Evolutionary conservation across 1,284 basidiomycete genomes (phyloP), one percentile per base, ranked within the genome.

Genomic region (Trichosporon faecale): DNA sequence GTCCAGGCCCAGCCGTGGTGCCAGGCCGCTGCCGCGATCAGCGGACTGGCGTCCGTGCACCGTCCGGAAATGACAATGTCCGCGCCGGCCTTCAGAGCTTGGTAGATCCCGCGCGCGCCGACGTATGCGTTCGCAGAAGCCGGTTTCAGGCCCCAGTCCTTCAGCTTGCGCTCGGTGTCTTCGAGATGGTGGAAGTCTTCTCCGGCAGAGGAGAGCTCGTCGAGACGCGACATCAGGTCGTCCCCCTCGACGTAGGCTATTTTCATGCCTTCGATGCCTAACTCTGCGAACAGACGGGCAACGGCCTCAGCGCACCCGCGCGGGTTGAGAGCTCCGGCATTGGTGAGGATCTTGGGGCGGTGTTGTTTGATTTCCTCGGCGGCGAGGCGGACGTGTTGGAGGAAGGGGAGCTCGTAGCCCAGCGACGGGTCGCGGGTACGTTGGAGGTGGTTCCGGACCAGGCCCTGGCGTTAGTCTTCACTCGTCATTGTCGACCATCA

Each of bases 1-100:
- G 69, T 65, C 70, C 72, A 72, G 1, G 27, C 16, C 77, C 77
- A 78, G 8, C 49, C 52, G 65, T 77, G 74, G 63, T 66, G 73
- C 76, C 76, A 77, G 4, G 72, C 72, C 1, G 77, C 75, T 8
- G 72, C 71, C 8, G 65, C 74, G 12, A 75, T 73, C 23, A 74
- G 73, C 2, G 73, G 73, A 14, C 73, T 73, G 1, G 76, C 76
- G 44, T 77, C 77, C 12, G 76, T 75, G 14, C 76, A 76, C 7
- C 77, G 68, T 0, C 77, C 77, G 2, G 74, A 75, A 11, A 78
- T 75, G 46, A 78, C 72, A 37, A 78, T 74, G 66, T 78, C 76
- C 2, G 76, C 75, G 21, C 77, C 77, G 8, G 68, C 70, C 16
- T 61, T 31, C n/a, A 73, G 70, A 0, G 72, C 72, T 4, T 65